A percentile compares a stretch with the other conserved stretches of the same genome.
Evolutionary conservation across 2,329 filamentous ascomycete species (phyloP).

Genomic region (Rhynchosporium graminicola): DNA sequence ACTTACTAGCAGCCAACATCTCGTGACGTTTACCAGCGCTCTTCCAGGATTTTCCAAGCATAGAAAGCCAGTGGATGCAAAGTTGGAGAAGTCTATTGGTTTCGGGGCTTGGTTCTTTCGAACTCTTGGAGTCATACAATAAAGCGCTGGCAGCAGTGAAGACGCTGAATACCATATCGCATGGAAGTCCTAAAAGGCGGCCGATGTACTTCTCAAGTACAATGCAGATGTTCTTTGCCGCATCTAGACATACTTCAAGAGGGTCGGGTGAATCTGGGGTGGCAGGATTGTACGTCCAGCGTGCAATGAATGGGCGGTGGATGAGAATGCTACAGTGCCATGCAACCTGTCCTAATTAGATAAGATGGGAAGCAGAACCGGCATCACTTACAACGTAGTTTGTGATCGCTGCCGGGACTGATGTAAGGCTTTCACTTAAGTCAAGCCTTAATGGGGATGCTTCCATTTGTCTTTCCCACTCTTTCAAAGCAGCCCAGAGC

Average conservation of each 20-base stretch:
- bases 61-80: constrained; percentile 39
- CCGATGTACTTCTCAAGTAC: constrained; percentile 38
- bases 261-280: constrained; percentile 27
- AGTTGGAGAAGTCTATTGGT: constrained; percentile 32
- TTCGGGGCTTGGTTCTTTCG: constrained; percentile 22
- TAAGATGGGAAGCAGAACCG: neutral
- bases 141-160: constrained; percentile 38
- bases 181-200: constrained; percentile 35
- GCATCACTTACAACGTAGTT: constrained; percentile 36
- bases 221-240: constrained; percentile 37
- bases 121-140: constrained; percentile 32
- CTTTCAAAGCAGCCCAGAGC: constrained; percentile 30
- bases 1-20: constrained; percentile 36
- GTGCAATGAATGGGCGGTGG: constrained; percentile 38
- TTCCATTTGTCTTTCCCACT: constrained; percentile 36
- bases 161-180: constrained; percentile 39
- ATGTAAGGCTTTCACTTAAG: constrained; percentile 31
- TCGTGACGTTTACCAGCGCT: constrained; percentile 38
- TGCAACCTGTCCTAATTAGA: constrained; percentile 29
- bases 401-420: constrained; percentile 36
- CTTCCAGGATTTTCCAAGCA: constrained; percentile 39
- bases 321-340: constrained; percentile 36
- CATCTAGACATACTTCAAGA: constrained; percentile 33
- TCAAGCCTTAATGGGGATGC: constrained; percentile 35
- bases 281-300: constrained; percentile 29